Conservation (phyloP, 345 rosid species). For the Combretum micranthum region DNA sequence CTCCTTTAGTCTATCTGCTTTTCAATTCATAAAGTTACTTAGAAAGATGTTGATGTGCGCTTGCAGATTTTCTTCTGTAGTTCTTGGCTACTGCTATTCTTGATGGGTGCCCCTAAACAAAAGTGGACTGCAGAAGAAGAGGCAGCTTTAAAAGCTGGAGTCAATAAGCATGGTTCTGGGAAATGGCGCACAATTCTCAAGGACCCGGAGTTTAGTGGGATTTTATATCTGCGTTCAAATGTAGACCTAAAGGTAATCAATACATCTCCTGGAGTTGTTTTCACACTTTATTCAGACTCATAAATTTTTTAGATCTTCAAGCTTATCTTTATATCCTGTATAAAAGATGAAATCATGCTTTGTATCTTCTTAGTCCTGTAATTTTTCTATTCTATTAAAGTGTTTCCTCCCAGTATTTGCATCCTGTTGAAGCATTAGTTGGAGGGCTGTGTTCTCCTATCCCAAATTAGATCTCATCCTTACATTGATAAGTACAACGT, state of each 20-base stretch:
- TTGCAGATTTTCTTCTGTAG: no score
- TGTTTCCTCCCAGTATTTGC: no score
- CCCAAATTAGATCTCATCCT: no score
- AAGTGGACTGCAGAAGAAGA: slow-evolving; percentile 99
- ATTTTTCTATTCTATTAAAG: no score
- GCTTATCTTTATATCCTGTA: neutral
- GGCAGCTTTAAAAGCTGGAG: slow-evolving; percentile 90
- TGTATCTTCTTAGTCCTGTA: no score
- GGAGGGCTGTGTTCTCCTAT: no score
- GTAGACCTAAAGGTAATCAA: slow-evolving; percentile 85
- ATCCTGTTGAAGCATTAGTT: no score
- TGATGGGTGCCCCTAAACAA: slow-evolving; percentile 98
- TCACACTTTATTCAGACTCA: neutral
- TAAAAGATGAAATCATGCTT: no score
- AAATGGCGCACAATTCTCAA: slow-evolving; percentile 98
- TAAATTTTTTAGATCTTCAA: neutral
- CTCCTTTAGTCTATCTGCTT: no score
- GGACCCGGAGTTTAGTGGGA: slow-evolving; percentile 86
- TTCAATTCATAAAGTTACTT: no score
- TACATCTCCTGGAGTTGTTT: neutral
- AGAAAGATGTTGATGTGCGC: no score
- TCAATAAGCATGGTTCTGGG: slow-evolving; percentile 91
- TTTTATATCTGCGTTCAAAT: slow-evolving; percentile 84
- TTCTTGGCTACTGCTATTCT: slow-evolving; percentile 7
- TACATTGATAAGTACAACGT: no score